A percentile compares a stretch with the other conserved stretches of the same genome.
These are phyloP conservation scores for Exobasidium rhododendri DNA, from an alignment of 1,284 basidiomycete species.

Conservation along the genomic window DNA sequence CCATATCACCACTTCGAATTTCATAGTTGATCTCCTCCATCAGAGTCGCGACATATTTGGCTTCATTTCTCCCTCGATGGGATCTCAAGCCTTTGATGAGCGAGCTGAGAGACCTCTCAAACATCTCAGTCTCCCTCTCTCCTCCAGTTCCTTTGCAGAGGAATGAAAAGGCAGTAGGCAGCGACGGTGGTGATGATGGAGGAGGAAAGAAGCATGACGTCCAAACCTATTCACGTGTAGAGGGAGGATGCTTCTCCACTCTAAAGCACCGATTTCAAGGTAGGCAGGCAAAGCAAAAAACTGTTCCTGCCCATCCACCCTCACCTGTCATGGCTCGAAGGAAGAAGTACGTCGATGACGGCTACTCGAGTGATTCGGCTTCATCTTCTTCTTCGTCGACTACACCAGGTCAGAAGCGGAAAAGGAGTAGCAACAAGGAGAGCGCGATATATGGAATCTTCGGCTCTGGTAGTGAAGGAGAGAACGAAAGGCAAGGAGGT, in stretches of 20 bases:
- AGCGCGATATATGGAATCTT: conserved; percentile 72
- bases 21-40: conserved; percentile 78
- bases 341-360: conserved; percentile 6
- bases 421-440: conserved; percentile 12
- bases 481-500: conserved; percentile 57
- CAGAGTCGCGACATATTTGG: conserved; percentile 57
- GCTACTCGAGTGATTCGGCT: background rate
- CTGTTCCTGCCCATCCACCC: too few species aligned
- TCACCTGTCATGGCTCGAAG: conserved; percentile 10
- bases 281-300: too few species aligned
- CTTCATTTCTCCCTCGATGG: conserved; percentile 56
- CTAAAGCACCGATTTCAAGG: too few species aligned
- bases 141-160: background rate
- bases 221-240: too few species aligned
- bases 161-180: too few species aligned
- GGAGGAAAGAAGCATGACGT: too few species aligned
- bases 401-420: conserved; percentile 8
- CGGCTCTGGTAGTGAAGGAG: conserved; percentile 69
- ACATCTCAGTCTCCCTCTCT: conserved; percentile 31
- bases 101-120: conserved; percentile 48
- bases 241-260: too few species aligned
- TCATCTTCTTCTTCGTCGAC: background rate
- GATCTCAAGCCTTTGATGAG: conserved; percentile 54
- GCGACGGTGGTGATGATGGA: too few species aligned
- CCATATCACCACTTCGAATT: conserved; percentile 90